Conservation (phyloP, 169 alveolate genomes). For the Plasmodium inui region DNA sequence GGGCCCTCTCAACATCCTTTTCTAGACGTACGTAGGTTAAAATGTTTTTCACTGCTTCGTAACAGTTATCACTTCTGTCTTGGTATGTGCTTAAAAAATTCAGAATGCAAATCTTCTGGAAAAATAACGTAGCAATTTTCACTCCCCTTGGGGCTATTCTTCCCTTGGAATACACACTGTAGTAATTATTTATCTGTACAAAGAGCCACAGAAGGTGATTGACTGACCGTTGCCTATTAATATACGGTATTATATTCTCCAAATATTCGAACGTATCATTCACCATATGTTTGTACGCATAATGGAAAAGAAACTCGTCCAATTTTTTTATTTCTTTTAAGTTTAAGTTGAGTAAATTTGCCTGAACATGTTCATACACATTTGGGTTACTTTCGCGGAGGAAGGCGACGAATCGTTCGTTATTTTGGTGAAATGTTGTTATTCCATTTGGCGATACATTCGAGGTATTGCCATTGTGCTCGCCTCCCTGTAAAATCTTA, state of each 20-base stretch:
- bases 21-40: constrained; percentile 9
- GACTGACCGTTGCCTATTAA: neutral
- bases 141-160: neutral
- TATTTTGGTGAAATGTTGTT: constrained; percentile 15
- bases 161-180: neutral
- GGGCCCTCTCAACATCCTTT: constrained; percentile 2
- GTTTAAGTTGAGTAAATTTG: constrained; percentile 6
- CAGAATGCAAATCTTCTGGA: constrained; percentile 37
- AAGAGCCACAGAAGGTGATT: constrained; percentile 16
- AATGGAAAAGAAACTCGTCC: constrained; percentile 42
- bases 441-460: neutral
- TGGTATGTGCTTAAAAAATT: constrained; percentile 43
- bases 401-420: constrained; percentile 2
- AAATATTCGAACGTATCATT: constrained; percentile 31
- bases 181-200: constrained; percentile 53
- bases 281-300: constrained; percentile 39
- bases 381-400: constrained; percentile 26
- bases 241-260: constrained; percentile 6
- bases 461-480: neutral
- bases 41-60: constrained; percentile 6
- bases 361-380: constrained; percentile 45
- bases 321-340: constrained; percentile 8
- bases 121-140: constrained; percentile 22
- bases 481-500: neutral
- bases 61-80: neutral